Percentiles rank a stretch among this genome's conserved stretches.
Conservation (phyloP, 1,284 basidiomycete genomes). For the Boletus semigastroideus region DNA sequence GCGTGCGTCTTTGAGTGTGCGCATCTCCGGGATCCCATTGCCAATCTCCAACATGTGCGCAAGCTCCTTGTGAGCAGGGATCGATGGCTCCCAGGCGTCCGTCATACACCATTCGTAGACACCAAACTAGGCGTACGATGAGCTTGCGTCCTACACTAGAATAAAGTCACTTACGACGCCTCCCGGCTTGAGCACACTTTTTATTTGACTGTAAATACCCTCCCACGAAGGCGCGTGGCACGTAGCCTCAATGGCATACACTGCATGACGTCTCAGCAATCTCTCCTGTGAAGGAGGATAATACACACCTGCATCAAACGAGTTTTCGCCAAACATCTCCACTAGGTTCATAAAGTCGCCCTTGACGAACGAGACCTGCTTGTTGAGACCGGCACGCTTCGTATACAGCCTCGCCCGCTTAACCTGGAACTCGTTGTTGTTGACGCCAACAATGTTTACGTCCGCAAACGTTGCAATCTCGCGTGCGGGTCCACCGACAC, state of each 20-base stretch:
- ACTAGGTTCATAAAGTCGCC: conserved; percentile 96
- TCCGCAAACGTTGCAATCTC: conserved; percentile 94
- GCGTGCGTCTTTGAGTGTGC: conserved; percentile 71
- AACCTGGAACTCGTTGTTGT: conserved; percentile 98
- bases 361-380: conserved; percentile 81
- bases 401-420: conserved; percentile 86
- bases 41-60: conserved; percentile 91
- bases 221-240: conserved; percentile 96
- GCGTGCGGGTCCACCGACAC: conserved; percentile 95
- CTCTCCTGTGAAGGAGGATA: background rate
- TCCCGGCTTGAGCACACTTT: conserved; percentile 95
- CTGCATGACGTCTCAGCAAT: conserved; percentile 37
- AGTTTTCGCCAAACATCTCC: conserved; percentile 91
- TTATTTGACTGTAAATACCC: conserved; percentile 93
- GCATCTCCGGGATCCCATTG: conserved; percentile 98
- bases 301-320: conserved; percentile 87
- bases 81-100: conserved; percentile 87
- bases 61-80: conserved; percentile 87
- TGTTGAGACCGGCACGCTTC: conserved; percentile 71
- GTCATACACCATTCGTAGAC: conserved; percentile 99
- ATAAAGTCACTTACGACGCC: conserved; percentile 68
- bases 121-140: conserved; percentile 67
- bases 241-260: conserved; percentile 98
- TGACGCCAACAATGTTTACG: conserved; percentile 84
- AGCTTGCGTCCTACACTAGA: background rate